These are phyloP conservation scores for Tylopilus subfusipes DNA, from an alignment of 768 basidiomycete genomes.

Conservation along the genomic window DNA sequence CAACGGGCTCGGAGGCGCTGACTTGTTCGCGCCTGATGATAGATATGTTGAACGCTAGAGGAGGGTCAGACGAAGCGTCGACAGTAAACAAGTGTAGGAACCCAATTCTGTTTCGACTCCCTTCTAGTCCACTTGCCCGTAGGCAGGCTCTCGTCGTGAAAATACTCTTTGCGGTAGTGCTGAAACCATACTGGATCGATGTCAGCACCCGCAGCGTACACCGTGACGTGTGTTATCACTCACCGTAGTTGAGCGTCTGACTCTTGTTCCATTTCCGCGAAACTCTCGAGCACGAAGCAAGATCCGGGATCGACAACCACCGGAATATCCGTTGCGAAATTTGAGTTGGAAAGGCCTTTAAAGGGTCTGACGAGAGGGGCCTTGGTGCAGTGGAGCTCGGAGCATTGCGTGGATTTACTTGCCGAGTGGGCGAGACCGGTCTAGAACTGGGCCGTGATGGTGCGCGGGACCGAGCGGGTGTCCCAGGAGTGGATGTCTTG, in stretches of 20 bases:
- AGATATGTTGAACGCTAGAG: constrained; percentile 50
- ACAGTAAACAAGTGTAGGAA: constrained; percentile 2
- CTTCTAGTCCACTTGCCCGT: constrained; percentile 15
- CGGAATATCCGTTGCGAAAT: constrained; percentile 34
- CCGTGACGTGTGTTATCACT: no score
- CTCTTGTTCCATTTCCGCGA: constrained; percentile 64
- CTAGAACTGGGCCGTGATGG: constrained; percentile 21
- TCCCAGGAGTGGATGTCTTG: constrained; percentile 66
- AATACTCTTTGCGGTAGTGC: constrained; percentile 82
- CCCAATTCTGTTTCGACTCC: not conserved
- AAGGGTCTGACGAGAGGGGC: not conserved
- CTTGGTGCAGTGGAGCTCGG: constrained; percentile 36
- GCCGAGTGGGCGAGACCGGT: not conserved
- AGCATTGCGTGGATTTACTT: not conserved
- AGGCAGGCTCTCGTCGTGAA: constrained; percentile 65
- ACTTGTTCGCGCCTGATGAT: constrained; percentile 39
- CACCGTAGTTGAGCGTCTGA: constrained; percentile 25
- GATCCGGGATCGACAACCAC: constrained; percentile 44
- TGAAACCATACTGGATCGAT: constrained; percentile 81
- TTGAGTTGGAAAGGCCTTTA: not conserved
- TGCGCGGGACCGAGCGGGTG: constrained; percentile 60
- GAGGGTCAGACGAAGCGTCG: constrained; percentile 1
- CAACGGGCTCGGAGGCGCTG: constrained; percentile 40
- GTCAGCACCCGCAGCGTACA: constrained; percentile 2
- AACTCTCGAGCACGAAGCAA: not conserved